Evolutionary conservation across 2,329 filamentous ascomycete species (phyloP).

Genomic region (Claviceps paspali): DNA sequence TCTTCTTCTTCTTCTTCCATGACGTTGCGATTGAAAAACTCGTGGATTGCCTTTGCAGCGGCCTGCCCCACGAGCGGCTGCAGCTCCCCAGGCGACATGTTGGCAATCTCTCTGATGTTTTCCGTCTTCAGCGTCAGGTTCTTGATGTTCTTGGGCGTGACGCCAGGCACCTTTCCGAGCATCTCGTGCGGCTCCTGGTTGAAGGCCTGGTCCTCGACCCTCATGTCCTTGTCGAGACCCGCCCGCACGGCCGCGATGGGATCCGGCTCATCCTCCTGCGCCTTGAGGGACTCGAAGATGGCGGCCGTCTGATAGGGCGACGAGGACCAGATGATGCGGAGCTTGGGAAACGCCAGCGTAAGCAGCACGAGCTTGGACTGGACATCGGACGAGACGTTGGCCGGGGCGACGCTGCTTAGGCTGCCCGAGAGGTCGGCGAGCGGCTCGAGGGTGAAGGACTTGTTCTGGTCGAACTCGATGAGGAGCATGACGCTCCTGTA

Average conservation of each 20-base stretch:
- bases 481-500: conserved; percentile 83
- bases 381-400: conserved; percentile 50
- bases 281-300: conserved; percentile 89
- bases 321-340: conserved; percentile 87
- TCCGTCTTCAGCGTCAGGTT: conserved; percentile 57
- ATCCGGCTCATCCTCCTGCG: conserved; percentile 78
- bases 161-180: conserved; percentile 69
- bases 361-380: conserved; percentile 87
- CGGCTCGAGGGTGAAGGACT: conserved; percentile 86
- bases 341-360: conserved; percentile 75
- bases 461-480: conserved; percentile 96
- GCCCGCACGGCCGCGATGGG: conserved; percentile 73
- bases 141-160: conserved; percentile 64
- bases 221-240: conserved; percentile 46
- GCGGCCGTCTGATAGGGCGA: conserved; percentile 93
- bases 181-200: conserved; percentile 83
- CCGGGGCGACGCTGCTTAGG: conserved; percentile 45
- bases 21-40: conserved; percentile 61
- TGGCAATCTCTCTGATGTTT: conserved; percentile 69
- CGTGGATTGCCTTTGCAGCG: conserved; percentile 54
- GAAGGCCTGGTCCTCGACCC: conserved; percentile 54
- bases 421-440: conserved; percentile 53
- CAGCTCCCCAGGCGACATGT: conserved; percentile 64
- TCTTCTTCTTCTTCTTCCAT: conserved; percentile 42
- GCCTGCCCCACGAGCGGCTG: conserved; percentile 62